These are phyloP conservation scores for Dittrichia graveolens DNA, from an alignment of 129 eudicot genomes.

Conservation along the genomic window DNA sequence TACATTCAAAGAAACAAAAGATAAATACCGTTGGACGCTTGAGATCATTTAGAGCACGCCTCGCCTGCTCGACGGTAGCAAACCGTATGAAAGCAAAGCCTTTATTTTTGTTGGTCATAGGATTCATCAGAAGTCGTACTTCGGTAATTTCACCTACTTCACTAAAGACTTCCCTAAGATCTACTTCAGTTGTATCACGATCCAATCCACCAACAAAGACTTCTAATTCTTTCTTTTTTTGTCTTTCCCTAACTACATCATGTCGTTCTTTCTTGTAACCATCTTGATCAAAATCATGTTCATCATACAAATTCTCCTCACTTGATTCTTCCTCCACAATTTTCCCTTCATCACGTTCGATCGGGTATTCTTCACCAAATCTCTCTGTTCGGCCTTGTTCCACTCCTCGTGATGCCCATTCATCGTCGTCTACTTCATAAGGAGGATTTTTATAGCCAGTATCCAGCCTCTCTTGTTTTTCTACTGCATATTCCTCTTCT, in stretches of 20 bases:
- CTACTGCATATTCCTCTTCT: slow-evolving; percentile 30
- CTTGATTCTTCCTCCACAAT: slow-evolving; percentile 35
- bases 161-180: slow-evolving; percentile 48
- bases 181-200: slow-evolving; percentile 45
- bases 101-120: slow-evolving; percentile 43
- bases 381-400: slow-evolving; percentile 36
- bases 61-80: slow-evolving; percentile 46
- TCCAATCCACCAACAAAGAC: slow-evolving; percentile 52
- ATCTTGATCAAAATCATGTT: slow-evolving; percentile 42
- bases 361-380: slow-evolving; percentile 27
- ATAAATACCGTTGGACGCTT: slow-evolving; percentile 46
- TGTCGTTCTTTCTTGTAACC: slow-evolving; percentile 41
- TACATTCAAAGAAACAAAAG: not conserved
- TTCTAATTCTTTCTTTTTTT: slow-evolving; percentile 46
- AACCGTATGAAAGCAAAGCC: slow-evolving; percentile 51
- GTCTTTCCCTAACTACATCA: slow-evolving; percentile 50
- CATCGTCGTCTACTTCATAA: slow-evolving; percentile 35
- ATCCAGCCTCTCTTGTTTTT: slow-evolving; percentile 38
- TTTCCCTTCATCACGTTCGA: slow-evolving; percentile 35
- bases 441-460: slow-evolving; percentile 32
- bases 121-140: slow-evolving; percentile 52
- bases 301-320: slow-evolving; percentile 38
- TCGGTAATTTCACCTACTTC: slow-evolving; percentile 47
- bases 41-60: slow-evolving; percentile 43
- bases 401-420: slow-evolving; percentile 1